These are phyloP conservation scores for Austroboletus festivus DNA, from an alignment of 768 basidiomycete species.

Conservation along the genomic window DNA sequence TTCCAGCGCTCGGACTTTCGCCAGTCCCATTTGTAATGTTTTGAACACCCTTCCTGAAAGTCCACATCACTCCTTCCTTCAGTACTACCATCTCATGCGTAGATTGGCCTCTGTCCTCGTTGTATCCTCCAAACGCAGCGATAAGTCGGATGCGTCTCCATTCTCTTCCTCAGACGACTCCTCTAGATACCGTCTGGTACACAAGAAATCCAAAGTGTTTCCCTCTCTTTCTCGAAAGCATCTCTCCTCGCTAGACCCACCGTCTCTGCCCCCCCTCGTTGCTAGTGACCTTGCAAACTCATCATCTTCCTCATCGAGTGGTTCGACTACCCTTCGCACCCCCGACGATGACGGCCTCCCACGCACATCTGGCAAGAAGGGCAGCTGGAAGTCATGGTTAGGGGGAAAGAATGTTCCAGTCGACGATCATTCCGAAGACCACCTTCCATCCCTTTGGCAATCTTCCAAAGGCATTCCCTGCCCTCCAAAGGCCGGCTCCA, in stretches of 20 bases:
- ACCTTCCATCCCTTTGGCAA: constrained; percentile 31
- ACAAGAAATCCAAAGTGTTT: constrained; percentile 25
- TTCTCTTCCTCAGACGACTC: constrained; percentile 17
- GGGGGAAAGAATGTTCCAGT: constrained; percentile 34
- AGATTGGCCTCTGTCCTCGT: constrained; percentile 63
- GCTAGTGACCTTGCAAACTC: constrained; percentile 42
- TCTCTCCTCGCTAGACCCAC: constrained; percentile 11
- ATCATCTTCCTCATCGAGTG: constrained; percentile 60
- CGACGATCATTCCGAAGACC: constrained; percentile 28
- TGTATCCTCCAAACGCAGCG: constrained; percentile 34
- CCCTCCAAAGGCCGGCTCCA: constrained; percentile 22
- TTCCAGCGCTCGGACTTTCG: constrained; percentile 5
- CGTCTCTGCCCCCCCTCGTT: constrained; percentile 21
- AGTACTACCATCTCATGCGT: constrained; percentile 47
- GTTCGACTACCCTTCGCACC: constrained; percentile 50
- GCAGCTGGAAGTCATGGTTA: constrained; percentile 59
- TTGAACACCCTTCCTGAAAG: constrained; percentile 15
- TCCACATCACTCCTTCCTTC: constrained; percentile 20
- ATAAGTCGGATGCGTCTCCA: constrained; percentile 24
- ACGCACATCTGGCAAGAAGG: constrained; percentile 38
- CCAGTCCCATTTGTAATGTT: constrained; percentile 38
- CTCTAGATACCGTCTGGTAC: constrained; percentile 8
- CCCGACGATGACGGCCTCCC: constrained; percentile 53
- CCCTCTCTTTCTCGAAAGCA: constrained; percentile 30
- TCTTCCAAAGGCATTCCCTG: constrained; percentile 21